Evolutionary conservation across 257 asterid species (phyloP).

Genomic region (Knoxia roxburghii): DNA sequence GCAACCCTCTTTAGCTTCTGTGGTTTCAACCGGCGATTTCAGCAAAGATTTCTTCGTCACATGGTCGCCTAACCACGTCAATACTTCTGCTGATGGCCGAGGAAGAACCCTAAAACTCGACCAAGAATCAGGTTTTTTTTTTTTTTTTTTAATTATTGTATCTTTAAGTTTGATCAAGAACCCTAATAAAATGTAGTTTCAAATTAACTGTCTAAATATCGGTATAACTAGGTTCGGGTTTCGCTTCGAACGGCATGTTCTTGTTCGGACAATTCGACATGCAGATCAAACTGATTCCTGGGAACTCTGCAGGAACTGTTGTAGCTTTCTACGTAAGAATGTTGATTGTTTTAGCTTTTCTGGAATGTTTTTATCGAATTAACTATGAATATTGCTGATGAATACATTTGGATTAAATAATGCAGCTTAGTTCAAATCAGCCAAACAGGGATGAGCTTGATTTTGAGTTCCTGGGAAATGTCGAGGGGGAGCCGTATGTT

Average conservation of each 20-base stretch:
- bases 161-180: no score
- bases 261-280: constrained; percentile 81
- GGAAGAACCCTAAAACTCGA: constrained; percentile 58
- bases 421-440: constrained; percentile 60
- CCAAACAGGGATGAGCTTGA: constrained; percentile 81
- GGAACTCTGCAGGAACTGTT: constrained; percentile 86
- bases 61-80: constrained; percentile 79
- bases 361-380: neutral
- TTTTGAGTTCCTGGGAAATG: constrained; percentile 86
- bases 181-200: no score
- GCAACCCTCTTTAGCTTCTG: constrained; percentile 40
- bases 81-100: constrained; percentile 65
- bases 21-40: constrained; percentile 75
- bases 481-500: constrained; percentile 47
- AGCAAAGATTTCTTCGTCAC: constrained; percentile 69
- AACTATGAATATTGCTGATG: neutral
- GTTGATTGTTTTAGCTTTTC: neutral
- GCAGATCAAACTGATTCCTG: constrained; percentile 71
- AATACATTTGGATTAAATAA: neutral
- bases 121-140: constrained; percentile 49
- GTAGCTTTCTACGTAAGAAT: constrained; percentile 70
- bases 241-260: constrained; percentile 69
- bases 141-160: no score
- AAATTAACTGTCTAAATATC: no score
- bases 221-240: constrained; percentile 52